Conservation (phyloP, 2,329 filamentous ascomycete species). For the Chaetomiaceae sp. region DNA sequence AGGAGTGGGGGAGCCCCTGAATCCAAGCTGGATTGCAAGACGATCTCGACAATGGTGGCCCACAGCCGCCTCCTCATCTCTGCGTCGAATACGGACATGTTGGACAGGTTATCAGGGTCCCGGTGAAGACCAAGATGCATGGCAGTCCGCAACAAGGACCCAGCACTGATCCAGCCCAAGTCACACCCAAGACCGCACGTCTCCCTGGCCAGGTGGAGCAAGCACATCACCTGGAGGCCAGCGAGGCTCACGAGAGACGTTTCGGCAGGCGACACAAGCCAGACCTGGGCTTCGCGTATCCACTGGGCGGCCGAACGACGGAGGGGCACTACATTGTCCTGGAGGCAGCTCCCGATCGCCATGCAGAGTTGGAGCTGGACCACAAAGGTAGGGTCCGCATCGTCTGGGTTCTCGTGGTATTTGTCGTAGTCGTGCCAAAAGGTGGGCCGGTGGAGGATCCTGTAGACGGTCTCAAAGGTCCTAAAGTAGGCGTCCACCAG, state of each 20-base stretch:
- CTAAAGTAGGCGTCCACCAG: conserved; percentile 47
- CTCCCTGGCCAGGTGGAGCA: conserved; percentile 47
- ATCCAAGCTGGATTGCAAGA: conserved; percentile 47
- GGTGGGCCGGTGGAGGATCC: conserved; percentile 53
- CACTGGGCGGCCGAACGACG: conserved; percentile 42
- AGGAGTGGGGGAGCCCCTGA: conserved; percentile 48
- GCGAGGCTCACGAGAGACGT: conserved; percentile 47
- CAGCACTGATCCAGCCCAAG: conserved; percentile 48
- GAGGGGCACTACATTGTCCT: conserved; percentile 42
- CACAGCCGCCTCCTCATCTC: conserved; percentile 54
- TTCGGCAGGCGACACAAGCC: conserved; percentile 42
- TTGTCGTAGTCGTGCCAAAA: conserved; percentile 50
- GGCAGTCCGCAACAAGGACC: conserved; percentile 47
- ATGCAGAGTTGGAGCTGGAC: conserved; percentile 51
- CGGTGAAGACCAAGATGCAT: conserved; percentile 56
- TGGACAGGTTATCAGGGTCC: conserved; percentile 47
- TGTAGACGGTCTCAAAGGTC: conserved; percentile 48
- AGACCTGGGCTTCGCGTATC: conserved; percentile 49
- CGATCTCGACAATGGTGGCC: conserved; percentile 51
- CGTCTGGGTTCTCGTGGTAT: conserved; percentile 42
- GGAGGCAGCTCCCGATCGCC: conserved; percentile 45
- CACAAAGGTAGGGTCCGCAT: conserved; percentile 40
- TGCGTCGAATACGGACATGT: conserved; percentile 42
- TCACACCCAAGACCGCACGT: conserved; percentile 45
- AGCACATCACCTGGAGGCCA: conserved; percentile 48